Base-by-base conservation (phyloP, 345 rosid genomes). In the Raphanus raphanistrum region DNA sequence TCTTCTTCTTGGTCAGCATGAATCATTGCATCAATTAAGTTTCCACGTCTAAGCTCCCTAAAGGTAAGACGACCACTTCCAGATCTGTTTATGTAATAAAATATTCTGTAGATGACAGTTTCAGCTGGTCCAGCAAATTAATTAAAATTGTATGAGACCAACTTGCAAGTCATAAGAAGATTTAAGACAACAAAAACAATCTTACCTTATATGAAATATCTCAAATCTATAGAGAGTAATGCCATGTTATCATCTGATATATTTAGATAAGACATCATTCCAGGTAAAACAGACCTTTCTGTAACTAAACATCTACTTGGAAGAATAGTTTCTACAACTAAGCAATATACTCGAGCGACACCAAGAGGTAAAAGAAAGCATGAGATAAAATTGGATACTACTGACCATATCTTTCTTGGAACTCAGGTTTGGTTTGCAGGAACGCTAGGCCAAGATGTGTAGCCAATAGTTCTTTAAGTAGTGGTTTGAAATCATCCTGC, bases 371-470 rank as follows among this genome's bases (percentile, higher is more conserved):
- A 28, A 28, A 28, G 31, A 28, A 28, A 28, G 31, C 12, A 66
- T 55, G 27, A 5, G 58, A 74, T 11, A n/a, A 63, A 35, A 31
- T 9, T 54, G 5, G 28, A 77, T 10, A 63, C 32, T 12, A 66
- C 95, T 5, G 75, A 92, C 98, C 98, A 83, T 94, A 94, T 94
- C 97, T 89, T 83, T 94, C 98, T 85, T 94, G 98, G 84, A 94
- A 94, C 85, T 94, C 98, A 45, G 98, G 98, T 33, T 97, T 94
- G 79, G 90, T 86, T 76, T 90, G 98, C 82, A 94, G 85, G 80
- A 94, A 94, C 71, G 92, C 98, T 75, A 94, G 79, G 69, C 98
- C 98, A 2, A 96, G 94, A 89, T 94, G 98, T 73, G 98, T 90
- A 6, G 98, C 90, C 85, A 94, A 81, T 8, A 35, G 31, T 28